Conservation (phyloP, 2,329 filamentous ascomycete genomes). For the Pseudogymnoascus sp. region DNA sequence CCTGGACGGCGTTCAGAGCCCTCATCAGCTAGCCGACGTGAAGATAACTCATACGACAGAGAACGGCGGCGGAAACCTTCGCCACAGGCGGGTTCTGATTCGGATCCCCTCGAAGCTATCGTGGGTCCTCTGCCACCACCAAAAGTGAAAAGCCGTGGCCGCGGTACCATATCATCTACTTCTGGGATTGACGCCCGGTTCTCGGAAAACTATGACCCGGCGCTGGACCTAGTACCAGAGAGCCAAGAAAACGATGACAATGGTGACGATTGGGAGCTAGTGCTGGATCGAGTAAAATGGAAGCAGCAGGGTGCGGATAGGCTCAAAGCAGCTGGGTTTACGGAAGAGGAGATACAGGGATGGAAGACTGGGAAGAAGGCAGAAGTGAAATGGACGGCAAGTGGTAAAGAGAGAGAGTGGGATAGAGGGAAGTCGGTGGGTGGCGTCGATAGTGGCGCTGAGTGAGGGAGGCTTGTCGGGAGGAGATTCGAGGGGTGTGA, state of each 20-base stretch:
- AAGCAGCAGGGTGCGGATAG: constrained; percentile 67
- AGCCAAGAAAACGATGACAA: constrained; percentile 38
- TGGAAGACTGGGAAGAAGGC: constrained; percentile 55
- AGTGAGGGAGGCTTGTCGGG: not conserved
- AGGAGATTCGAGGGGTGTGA: not conserved
- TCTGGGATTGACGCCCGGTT: constrained; percentile 77
- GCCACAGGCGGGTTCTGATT: constrained; percentile 35
- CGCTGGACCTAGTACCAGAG: constrained; percentile 38
- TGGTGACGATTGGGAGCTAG: constrained; percentile 68
- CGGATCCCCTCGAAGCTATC: constrained; percentile 66
- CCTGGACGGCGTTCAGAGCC: not conserved
- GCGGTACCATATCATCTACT: constrained; percentile 53
- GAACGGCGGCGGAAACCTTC: not conserved
- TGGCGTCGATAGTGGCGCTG: not conserved
- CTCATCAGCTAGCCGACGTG: not conserved
- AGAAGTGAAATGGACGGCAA: constrained; percentile 62
- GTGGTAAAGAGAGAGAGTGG: constrained; percentile 48
- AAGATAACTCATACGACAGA: not conserved
- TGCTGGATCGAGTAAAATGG: constrained; percentile 73
- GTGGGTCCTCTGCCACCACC: constrained; percentile 64
- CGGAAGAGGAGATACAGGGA: constrained; percentile 62
- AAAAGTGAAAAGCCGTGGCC: constrained; percentile 51
- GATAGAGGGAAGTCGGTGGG: constrained; percentile 48
- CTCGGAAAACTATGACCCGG: constrained; percentile 53
- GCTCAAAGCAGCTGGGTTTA: constrained; percentile 69